Conservation (phyloP, 1,139 yeast species). For the Candida glucosophila region DNA sequence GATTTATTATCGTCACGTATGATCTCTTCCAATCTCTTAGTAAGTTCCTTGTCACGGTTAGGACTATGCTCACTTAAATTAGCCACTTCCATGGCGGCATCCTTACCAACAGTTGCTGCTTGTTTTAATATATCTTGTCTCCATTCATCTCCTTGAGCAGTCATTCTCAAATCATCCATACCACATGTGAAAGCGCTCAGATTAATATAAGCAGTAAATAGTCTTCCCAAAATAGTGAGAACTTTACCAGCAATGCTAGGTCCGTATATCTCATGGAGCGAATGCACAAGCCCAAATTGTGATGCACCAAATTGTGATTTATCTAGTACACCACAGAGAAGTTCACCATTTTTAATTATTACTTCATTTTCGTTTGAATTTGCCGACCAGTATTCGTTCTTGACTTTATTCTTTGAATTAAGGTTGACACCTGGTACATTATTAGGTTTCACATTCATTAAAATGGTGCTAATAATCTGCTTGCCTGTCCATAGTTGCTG, state of each 20-base stretch:
- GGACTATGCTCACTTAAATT: constrained; percentile 57
- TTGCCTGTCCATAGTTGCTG: constrained; percentile 97
- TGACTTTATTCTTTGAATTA: constrained; percentile 76
- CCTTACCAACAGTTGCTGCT: constrained; percentile 76
- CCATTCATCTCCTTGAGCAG: constrained; percentile 86
- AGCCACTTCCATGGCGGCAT: constrained; percentile 92
- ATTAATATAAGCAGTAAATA: constrained; percentile 90
- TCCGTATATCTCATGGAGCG: constrained; percentile 93
- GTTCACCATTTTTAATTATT: constrained; percentile 76
- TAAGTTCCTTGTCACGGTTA: constrained; percentile 64
- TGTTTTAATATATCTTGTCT: constrained; percentile 72
- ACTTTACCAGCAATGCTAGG: constrained; percentile 85
- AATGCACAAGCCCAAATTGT: constrained; percentile 93
- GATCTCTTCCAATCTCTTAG: constrained; percentile 86
- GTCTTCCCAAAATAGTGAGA: constrained; percentile 82
- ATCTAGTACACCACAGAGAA: constrained; percentile 87
- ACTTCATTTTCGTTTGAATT: constrained; percentile 82
- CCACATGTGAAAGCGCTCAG: constrained; percentile 97
- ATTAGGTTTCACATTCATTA: constrained; percentile 77
- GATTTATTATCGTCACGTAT: constrained; percentile 87
- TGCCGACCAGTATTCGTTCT: constrained; percentile 90
- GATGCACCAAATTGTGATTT: constrained; percentile 99
- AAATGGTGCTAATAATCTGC: constrained; percentile 86
- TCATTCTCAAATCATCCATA: constrained; percentile 96
- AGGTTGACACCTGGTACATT: constrained; percentile 88